Conservation (phyloP, 441 rosid species). For the Sinapis alba region DNA sequence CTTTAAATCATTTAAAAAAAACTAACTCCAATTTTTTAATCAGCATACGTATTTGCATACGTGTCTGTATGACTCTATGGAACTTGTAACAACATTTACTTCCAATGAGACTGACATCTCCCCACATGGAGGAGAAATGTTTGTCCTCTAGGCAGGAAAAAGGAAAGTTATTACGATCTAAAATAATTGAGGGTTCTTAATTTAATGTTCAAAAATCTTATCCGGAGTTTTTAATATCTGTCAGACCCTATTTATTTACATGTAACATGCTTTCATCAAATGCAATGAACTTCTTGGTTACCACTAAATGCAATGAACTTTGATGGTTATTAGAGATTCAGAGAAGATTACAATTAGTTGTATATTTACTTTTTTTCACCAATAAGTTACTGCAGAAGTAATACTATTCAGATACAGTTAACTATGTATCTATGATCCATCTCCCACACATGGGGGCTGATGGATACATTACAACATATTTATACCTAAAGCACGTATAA, state of each 20-base stretch:
- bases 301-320: constrained; percentile 37
- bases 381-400: neutral
- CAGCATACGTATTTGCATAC: constrained; percentile 4
- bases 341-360: constrained; percentile 1
- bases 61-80: constrained; percentile 23
- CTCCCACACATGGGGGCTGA: neutral
- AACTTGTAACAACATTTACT: constrained; percentile 27
- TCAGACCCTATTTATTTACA: constrained; percentile 20
- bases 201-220: constrained; percentile 29
- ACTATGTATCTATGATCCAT: neutral
- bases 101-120: constrained; percentile 38
- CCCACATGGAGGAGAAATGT: constrained; percentile 45
- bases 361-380: neutral
- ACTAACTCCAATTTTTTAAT: neutral
- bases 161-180: neutral
- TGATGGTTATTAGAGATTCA: neutral
- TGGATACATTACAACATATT: neutral
- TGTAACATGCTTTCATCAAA: constrained; percentile 19
- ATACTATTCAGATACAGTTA: constrained; percentile 4
- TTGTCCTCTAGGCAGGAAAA: constrained; percentile 29
- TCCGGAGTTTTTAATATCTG: constrained; percentile 25
- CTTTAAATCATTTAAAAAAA: neutral
- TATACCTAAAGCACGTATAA: neutral
- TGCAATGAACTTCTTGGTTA: constrained; percentile 27
- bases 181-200: constrained; percentile 9